These are phyloP conservation scores for Calvatia gigantea DNA, from an alignment of 768 basidiomycete species.

Conservation along the genomic window DNA sequence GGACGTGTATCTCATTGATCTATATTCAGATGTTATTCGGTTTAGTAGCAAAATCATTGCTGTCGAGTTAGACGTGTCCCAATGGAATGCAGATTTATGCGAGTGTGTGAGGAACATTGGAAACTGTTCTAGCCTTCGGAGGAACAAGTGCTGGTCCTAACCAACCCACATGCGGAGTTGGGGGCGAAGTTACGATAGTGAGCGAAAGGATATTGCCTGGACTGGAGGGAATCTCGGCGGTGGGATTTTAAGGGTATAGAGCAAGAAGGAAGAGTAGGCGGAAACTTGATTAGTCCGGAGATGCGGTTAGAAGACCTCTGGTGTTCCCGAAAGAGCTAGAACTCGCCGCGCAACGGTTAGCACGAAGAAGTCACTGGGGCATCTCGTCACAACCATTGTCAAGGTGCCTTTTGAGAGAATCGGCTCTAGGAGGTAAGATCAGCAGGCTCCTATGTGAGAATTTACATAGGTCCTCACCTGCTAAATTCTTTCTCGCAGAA, in stretches of 20 bases:
- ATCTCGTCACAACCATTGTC: conserved; percentile 79
- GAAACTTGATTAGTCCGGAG: conserved; percentile 6
- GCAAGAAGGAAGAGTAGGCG: conserved; percentile 11
- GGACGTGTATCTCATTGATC: conserved; percentile 19
- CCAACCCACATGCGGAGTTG: not conserved
- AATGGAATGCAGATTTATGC: conserved; percentile 5
- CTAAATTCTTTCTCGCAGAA: conserved; percentile 79
- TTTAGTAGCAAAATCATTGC: conserved; percentile 6
- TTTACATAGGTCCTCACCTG: conserved; percentile 36
- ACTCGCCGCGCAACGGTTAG: conserved; percentile 15
- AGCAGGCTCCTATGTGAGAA: conserved; percentile 12
- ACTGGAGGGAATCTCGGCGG: conserved; percentile 3
- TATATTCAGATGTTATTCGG: conserved; percentile 28
- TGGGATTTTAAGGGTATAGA: conserved; percentile 12
- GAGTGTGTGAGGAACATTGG: not conserved
- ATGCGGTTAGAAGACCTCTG: conserved; percentile 5
- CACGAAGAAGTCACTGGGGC: conserved; percentile 29
- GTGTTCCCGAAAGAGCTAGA: conserved; percentile 8
- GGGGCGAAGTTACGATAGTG: not conserved
- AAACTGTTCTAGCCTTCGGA: conserved; percentile 3
- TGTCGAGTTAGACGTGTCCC: conserved; percentile 6
- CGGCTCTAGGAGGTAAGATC: conserved; percentile 32
- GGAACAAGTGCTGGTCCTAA: not conserved
- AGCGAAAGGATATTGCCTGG: not conserved
- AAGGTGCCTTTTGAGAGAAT: conserved; percentile 78